Evolutionary conservation across 2,329 filamentous ascomycete species (phyloP), one percentile per base, ranked within the genome.

Genomic region (Aspergillus floridensis): DNA sequence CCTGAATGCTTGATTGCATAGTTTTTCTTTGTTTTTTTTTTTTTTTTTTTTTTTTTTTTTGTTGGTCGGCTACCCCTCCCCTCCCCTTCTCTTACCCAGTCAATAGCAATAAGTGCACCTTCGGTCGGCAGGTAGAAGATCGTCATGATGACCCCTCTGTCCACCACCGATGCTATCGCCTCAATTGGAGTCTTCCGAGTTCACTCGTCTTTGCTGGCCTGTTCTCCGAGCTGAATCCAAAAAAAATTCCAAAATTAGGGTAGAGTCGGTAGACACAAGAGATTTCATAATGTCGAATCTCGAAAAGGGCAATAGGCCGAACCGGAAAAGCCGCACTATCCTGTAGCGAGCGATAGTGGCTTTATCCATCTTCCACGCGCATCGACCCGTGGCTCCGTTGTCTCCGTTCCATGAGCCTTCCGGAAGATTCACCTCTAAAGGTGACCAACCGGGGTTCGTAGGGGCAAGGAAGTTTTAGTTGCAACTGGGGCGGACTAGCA

Each of bases 1-100:
- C 53, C 53, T 55, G 53, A 55, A 55, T 55, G 53, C 53, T 55
- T 55, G 47, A 35, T 35, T 55, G 31, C 53, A 44, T 44, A 16
- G 16, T 31, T 54, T 29, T 47, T 22, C 8, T 35, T 35, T 35
- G 14, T 14, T 14, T 35, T 14, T 12, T 6, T 7, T 12, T 14
- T 35, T 16, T 35, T 3, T 14, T 35, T 35, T 16, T 29, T 8
- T 2, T 29, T 8, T 29, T 8, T 29, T 29, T 29, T 10, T 8
- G 8, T 29, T 29, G 26, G 26, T 29, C 26, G 26, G 8, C 26
- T 29, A 11, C 32, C 32, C 32, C 38, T 16, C 5, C 38, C 16
- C 14, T 32, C 32, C 32, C 32, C 32, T 35, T 35, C 32, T 29
- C 26, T 29, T 29, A 2, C 2, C 32, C 14, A 10, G 14, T 12